Conservation (phyloP, 139 green algal species). For the Bryopsis sp. region DNA sequence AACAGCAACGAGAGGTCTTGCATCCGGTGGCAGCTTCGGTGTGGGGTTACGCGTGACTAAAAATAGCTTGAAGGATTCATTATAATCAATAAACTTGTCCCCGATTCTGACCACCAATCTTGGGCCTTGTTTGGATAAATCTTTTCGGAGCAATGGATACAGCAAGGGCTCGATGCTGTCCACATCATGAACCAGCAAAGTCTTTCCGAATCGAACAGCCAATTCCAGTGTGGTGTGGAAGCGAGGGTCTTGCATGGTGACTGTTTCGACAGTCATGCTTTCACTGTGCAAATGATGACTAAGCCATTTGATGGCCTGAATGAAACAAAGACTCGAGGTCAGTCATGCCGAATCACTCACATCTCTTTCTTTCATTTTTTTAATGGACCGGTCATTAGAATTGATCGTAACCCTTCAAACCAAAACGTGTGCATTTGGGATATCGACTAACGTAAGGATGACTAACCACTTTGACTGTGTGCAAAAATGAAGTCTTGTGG, state of each 20-base stretch:
- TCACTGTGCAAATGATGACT: conserved; percentile 32
- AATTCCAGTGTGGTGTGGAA: conserved; percentile 69
- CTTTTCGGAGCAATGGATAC: conserved; percentile 50
- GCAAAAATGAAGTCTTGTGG: not conserved
- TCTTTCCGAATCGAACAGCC: conserved; percentile 76
- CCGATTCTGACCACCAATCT: conserved; percentile 34
- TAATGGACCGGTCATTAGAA: too few relatives aligned
- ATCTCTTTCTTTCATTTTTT: too few relatives aligned
- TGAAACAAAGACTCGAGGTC: too few relatives aligned
- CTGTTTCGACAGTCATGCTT: conserved; percentile 20
- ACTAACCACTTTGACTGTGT: not conserved
- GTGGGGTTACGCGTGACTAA: conserved; percentile 60
- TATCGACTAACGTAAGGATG: too few relatives aligned
- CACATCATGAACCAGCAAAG: conserved; percentile 50
- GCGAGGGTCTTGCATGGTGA: conserved; percentile 47
- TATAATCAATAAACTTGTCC: conserved; percentile 64
- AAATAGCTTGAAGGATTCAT: conserved; percentile 63
- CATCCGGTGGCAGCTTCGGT: conserved; percentile 47
- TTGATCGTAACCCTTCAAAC: too few relatives aligned
- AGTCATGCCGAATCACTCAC: too few relatives aligned
- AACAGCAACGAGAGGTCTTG: conserved; percentile 38
- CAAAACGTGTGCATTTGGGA: too few relatives aligned
- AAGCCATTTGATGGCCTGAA: conserved; percentile 60
- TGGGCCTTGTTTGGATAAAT: conserved; percentile 44
- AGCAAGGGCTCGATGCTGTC: conserved; percentile 65